Evolutionary conservation across 1,139 yeast genomes (phyloP), one percentile per base, ranked within the genome.

Genomic region (Zygosaccharomyces sapae): DNA sequence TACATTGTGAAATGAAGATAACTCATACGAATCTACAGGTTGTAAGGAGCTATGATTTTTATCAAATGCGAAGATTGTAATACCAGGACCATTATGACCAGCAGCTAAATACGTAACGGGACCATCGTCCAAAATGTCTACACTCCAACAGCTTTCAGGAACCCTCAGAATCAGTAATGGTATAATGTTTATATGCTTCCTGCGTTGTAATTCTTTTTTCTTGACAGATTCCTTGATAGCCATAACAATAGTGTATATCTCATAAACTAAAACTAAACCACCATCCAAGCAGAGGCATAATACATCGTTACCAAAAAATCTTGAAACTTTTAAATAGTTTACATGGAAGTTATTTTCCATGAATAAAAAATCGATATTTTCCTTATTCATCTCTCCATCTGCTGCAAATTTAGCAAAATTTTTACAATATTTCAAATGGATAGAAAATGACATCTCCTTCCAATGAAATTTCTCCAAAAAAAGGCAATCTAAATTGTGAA

Each of bases 11-110:
- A 38, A 35, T 7, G 57, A 44, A 4, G 50, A 42, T n/a, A 56
- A 30, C 24, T 50, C 55, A 25, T 22, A 36, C 5, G 50, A 43
- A 33, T 16, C 27, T 22, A 13, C 30, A 19, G 46, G 43, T 25
- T 31, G 37, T 5, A 35, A 9, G 5, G 45, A 30, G 10, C 4
- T 34, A 29, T 18, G 20, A 8, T 43, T 33, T 29, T 43, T 31
- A 13, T 6, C 24, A 24, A 38, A 38, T 10, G 51, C 53, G 44
- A 58, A 59, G 4, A 58, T 9, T 12, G 54, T 44, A 3, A 60
- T 50, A 10, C 56, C 61, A 3, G 59, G 61, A 2, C 49, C 50
- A 44, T 57, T 58, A 47, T 55, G 60, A 2, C 62, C 62, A 5
- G 49, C 50, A 2, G 63, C 63, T 22, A 60, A 42, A 34, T 49